Evolutionary conservation across 1,139 yeast genomes (phyloP), one percentile per base, ranked within the genome.

Genomic region (Taiozyma sp.): DNA sequence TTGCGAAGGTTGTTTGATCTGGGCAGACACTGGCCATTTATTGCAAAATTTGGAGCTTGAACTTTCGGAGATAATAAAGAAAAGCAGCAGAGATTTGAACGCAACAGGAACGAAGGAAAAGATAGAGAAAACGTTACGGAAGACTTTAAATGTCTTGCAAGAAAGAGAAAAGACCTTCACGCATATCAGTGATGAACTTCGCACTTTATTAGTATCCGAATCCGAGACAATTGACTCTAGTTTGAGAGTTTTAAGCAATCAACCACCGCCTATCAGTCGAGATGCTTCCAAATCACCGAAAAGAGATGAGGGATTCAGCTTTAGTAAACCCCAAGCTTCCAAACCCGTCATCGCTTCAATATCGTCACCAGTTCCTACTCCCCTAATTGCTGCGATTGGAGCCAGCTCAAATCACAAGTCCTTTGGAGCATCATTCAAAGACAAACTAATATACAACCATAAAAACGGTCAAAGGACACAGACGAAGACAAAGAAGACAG

Each of bases 1-100:
- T 42, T 50, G 62, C 9, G 68, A 69, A 43, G 60, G 63, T 21
- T 45, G 66, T 1, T 51, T 66, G 0, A 61, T 69, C 4, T 75
- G 83, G 76, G 63, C 65, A 21, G 79, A 75, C 46, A 58, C 70
- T 0, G 62, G 72, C 24, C 65, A 61, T 2, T 29, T 48, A 1
- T 44, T 62, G n/a, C 50, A 55, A 4, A 46, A 48, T 11, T 43
- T 61, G 19, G 62, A 60, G 43, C 39, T 37, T 14, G 56, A 56
- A n/a, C 47, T 60, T n/a, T 46, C 53, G 16, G 42, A 47, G 6
- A 48, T 58, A 1, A 32, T 69, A 42, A 56, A 19, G 24, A 21
- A 19, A 11, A 10, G 24, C 13, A 37, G 19, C 13, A 37, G 41
- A 19, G 41, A 37, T 22, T 14, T 21, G 4, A 22, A 37, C 6